Conservation (phyloP, 495 filamentous ascomycete genomes). For the Neurospora sp. region DNA sequence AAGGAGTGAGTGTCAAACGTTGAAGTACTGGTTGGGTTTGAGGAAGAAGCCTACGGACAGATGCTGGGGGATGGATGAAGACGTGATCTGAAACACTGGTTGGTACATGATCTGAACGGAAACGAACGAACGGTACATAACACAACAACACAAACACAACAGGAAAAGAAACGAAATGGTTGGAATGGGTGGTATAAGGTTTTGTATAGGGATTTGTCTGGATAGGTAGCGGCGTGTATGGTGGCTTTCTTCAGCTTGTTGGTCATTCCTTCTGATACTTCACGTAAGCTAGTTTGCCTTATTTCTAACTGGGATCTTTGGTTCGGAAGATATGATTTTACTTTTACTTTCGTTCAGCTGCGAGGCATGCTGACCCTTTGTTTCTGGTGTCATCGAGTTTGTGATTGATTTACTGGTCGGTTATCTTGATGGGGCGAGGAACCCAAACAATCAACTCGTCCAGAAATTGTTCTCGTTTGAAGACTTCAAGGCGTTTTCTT, state of each 20-base stretch:
- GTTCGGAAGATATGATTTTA: background rate
- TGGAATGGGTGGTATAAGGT: background rate
- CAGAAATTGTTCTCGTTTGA: background rate
- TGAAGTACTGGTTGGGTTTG: background rate
- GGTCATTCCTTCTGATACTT: background rate
- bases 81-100: background rate
- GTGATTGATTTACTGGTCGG: background rate
- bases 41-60: background rate
- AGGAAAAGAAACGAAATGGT: background rate
- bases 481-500: background rate
- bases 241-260: background rate
- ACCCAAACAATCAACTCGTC: background rate
- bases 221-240: background rate
- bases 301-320: background rate
- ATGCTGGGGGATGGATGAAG: background rate
- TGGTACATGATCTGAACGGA: background rate
- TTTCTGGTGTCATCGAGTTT: background rate
- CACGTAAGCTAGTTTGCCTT: background rate
- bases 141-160: background rate
- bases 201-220: background rate
- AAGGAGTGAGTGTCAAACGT: background rate
- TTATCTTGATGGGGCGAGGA: background rate
- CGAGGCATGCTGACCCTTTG: background rate
- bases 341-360: background rate
- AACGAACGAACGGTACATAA: background rate